Evolutionary conservation across 1,139 yeast species (phyloP), one percentile per base, ranked within the genome.

Genomic region (Sugiyamaella pinicola): DNA sequence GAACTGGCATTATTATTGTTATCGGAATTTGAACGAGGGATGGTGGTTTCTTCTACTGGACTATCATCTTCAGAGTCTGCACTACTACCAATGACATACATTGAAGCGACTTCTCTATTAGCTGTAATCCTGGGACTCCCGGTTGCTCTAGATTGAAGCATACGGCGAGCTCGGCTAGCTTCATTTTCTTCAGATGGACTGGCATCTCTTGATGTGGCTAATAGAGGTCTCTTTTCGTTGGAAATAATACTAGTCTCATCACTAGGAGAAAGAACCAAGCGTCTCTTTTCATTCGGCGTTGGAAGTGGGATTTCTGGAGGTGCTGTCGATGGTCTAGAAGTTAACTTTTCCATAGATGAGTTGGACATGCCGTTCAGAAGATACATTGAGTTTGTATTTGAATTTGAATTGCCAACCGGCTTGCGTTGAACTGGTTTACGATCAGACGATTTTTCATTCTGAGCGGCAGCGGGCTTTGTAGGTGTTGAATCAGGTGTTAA

Each of bases 251-350:
- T 31, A 1, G 41, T 29, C 6, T 49, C 52, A 33, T 49, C 52
- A 4, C 48, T 43, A 19, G 48, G 43, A 12, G 51, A 47, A 4
- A 39, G 31, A 10, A 39, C 44, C 7, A 49, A 21, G 5, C 29
- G 28, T n/a, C 50, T 34, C 21, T 42, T 41, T 13, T 47, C 48
- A 13, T 15, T 42, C 3, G 51, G 52, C 8, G 46, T 38, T 2
- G 55, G 55, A 10, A 52, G 52, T 10, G 55, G 55, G 28, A 52
- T 22, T 15, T 46, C 34, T 10, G 55, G 55, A 1, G 55, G 55
- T 4, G 44, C 21, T 8, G 47, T n/a, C 9, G 31, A 19, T 4
- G 49, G 46, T 17, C 34, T 18, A 15, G 39, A 18, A 6, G 22
- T 18, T 10, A 39, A 17, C 31, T 19, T 31, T 15, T 29, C 40